Conservation (phyloP, 495 filamentous ascomycete genomes). For the Hypomontagnella monticulosa region DNA sequence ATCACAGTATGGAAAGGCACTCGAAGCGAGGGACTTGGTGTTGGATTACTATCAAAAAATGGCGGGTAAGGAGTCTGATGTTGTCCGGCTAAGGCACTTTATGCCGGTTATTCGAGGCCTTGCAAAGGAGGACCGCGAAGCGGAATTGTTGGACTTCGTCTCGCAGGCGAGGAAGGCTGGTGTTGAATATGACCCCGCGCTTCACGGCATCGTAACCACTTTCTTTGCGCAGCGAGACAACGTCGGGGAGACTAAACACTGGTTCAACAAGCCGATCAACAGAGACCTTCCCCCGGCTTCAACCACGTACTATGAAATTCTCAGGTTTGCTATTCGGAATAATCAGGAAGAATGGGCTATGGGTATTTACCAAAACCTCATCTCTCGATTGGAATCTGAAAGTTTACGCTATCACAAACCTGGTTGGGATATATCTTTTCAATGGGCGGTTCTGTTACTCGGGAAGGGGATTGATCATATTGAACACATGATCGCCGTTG, state of each 20-base stretch:
- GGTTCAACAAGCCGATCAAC: conserved; percentile 70
- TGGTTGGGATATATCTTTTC: conserved; percentile 74
- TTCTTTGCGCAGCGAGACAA: conserved; percentile 63
- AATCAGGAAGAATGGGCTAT: conserved; percentile 70
- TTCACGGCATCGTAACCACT: conserved; percentile 61
- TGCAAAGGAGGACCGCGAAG: conserved; percentile 67
- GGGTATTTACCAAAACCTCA: conserved; percentile 67
- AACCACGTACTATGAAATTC: conserved; percentile 59
- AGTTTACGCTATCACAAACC: conserved; percentile 49
- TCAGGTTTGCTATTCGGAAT: conserved; percentile 61
- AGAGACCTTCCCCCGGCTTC: conserved; percentile 52
- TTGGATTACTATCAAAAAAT: conserved; percentile 51
- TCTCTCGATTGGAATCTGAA: conserved; percentile 52
- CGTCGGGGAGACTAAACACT: conserved; percentile 64
- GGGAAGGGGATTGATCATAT: conserved; percentile 76
- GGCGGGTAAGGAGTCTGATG: conserved; percentile 39
- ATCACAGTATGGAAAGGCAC: conserved; percentile 65
- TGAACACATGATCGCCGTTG: conserved; percentile 71
- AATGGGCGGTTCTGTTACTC: conserved; percentile 76
- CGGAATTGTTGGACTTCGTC: conserved; percentile 59
- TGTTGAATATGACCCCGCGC: conserved; percentile 43
- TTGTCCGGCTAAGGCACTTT: conserved; percentile 56
- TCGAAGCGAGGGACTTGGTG: conserved; percentile 65
- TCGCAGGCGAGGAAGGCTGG: conserved; percentile 46
- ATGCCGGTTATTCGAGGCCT: conserved; percentile 71